phyloP scores from a whole-genome alignment of 169 alveolate genomes.

The Cyclospora cayetanensis region DNA sequence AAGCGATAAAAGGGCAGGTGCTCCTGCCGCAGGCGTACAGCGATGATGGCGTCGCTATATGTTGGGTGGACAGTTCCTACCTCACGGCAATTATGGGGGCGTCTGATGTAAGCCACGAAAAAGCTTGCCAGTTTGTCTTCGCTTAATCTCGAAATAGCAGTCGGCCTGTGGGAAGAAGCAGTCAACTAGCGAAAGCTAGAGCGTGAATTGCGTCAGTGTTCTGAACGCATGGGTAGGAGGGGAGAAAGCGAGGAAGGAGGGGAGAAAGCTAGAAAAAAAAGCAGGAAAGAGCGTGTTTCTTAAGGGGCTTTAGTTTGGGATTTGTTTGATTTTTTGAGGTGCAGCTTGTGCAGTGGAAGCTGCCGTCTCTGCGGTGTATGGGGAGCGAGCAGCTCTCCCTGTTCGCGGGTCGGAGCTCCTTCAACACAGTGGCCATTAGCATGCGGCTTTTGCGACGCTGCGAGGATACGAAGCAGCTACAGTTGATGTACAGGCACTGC shows the following conservation, averaged over 20 bases:
- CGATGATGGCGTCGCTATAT: conserved; percentile 62
- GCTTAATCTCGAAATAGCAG: too few species aligned
- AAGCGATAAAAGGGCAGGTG: conserved; percentile 6
- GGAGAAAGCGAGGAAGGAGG: too few species aligned
- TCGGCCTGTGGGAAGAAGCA: too few species aligned
- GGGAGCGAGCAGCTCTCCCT: conserved; percentile 59
- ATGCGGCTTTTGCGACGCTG: conserved; percentile 56
- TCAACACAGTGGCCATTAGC: conserved; percentile 41
- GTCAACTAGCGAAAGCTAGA: too few species aligned
- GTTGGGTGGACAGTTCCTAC: conserved; percentile 54
- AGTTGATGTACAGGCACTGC: conserved; percentile 59
- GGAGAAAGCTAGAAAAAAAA: too few species aligned
- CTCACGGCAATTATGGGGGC: conserved; percentile 55
- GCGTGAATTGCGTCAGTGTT: too few species aligned
- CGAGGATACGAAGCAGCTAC: conserved; percentile 37
- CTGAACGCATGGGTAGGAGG: too few species aligned
- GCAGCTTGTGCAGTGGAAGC: conserved; percentile 67
- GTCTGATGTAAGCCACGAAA: conserved; percentile 17
- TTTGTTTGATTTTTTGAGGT: neutral
- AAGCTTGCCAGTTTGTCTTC: too few species aligned
- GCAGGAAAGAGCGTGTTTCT: neutral
- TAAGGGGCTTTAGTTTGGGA: conserved; percentile 17
- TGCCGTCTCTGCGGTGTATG: conserved; percentile 65
- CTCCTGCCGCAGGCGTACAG: conserved; percentile 63
- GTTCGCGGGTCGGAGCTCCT: conserved; percentile 46